Percentiles rank a stretch among this genome's conserved stretches.
Evolutionary conservation across 805 yeast genomes (phyloP).

Genomic region (Diddensiella santjacobensis): DNA sequence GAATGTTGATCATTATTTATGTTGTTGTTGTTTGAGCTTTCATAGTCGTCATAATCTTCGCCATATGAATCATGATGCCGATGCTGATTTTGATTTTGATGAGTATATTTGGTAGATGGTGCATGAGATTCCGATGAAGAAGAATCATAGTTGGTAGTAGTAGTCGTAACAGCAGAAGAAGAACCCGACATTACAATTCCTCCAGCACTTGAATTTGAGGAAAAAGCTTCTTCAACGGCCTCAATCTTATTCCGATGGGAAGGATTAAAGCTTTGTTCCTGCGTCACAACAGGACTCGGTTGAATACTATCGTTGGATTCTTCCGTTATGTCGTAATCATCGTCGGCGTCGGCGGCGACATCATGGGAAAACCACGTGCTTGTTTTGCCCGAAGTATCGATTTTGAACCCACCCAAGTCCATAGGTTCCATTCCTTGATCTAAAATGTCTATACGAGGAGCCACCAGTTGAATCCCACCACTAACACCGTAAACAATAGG

Average conservation of each 20-base stretch:
- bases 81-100: neutral
- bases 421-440: neutral
- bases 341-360: no score
- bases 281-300: neutral
- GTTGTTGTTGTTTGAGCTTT: neutral
- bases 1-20: no score
- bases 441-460: neutral
- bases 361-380: constrained; percentile 1
- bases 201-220: neutral
- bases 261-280: neutral
- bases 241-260: neutral
- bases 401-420: neutral
- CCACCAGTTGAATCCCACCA: neutral
- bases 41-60: constrained; percentile 1
- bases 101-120: neutral
- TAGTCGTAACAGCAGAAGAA: neutral
- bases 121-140: neutral
- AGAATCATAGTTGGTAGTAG: neutral
- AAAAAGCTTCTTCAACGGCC: neutral
- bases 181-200: neutral
- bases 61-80: neutral
- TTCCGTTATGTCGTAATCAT: neutral
- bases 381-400: neutral
- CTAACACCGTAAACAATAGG: neutral
- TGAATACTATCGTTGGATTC: neutral